These are phyloP conservation scores for Collybia mongolica DNA, from an alignment of 768 basidiomycete species.

Conservation along the genomic window DNA sequence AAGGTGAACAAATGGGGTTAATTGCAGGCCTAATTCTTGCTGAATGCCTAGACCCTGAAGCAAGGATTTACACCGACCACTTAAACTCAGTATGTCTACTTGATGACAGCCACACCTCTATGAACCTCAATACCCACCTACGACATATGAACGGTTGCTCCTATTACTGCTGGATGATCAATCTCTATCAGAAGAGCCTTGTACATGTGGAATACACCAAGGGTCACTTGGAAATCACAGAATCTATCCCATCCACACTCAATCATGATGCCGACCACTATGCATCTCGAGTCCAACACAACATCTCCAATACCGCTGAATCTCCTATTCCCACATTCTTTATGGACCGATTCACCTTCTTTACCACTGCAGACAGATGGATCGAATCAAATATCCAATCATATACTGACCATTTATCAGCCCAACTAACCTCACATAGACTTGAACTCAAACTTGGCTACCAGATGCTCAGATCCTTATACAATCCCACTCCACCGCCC, in stretches of 20 bases:
- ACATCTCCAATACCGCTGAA: too few species aligned
- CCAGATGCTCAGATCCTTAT: not conserved
- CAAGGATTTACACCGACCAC: conserved; percentile 19
- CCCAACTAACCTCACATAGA: not conserved
- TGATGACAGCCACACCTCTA: conserved; percentile 10
- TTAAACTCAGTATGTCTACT: conserved; percentile 20
- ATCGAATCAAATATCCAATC: conserved; percentile 14
- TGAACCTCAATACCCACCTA: conserved; percentile 5
- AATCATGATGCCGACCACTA: too few species aligned
- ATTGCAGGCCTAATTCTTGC: conserved; percentile 13
- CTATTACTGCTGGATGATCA: conserved; percentile 22
- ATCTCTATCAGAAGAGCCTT: not conserved
- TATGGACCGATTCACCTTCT: too few species aligned
- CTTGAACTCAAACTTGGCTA: not conserved
- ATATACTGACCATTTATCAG: not conserved
- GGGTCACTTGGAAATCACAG: too few species aligned
- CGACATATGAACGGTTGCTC: conserved; percentile 19
- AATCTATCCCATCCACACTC: too few species aligned
- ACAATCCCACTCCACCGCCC: conserved; percentile 8
- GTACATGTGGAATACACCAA: not conserved
- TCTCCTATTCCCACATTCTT: too few species aligned
- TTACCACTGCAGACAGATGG: too few species aligned
- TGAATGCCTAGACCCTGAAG: not conserved
- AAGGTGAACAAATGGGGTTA: conserved; percentile 19
- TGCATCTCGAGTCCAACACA: too few species aligned